Conservation (phyloP, 2,329 filamentous ascomycete species). For the Colletotrichum liaoningense region DNA sequence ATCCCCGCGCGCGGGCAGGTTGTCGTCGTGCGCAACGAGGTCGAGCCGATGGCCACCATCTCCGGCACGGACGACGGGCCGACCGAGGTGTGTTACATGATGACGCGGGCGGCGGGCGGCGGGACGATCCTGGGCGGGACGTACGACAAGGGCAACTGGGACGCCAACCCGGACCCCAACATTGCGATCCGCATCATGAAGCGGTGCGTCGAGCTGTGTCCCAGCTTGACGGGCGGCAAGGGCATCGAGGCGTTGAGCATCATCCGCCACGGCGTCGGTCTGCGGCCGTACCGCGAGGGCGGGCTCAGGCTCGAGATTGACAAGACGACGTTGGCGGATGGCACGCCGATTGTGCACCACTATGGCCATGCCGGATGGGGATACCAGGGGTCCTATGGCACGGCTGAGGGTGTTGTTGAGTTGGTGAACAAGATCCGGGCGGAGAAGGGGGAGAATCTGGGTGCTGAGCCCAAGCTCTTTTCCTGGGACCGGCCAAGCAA, state of each 20-base stretch:
- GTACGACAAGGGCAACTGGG: slow-evolving; percentile 84
- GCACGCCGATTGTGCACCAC: slow-evolving; percentile 79
- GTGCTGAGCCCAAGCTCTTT: slow-evolving; percentile 45
- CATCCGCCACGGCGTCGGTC: slow-evolving; percentile 83
- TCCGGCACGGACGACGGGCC: slow-evolving; percentile 80
- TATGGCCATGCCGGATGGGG: slow-evolving; percentile 86
- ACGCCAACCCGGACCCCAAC: slow-evolving; percentile 81
- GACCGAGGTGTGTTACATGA: slow-evolving; percentile 82
- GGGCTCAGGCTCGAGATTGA: slow-evolving; percentile 84
- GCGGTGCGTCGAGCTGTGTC: slow-evolving; percentile 74
- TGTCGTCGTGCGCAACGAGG: slow-evolving; percentile 84
- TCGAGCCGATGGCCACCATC: slow-evolving; percentile 74
- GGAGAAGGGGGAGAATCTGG: slow-evolving; percentile 43
- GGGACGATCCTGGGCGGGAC: slow-evolving; percentile 90
- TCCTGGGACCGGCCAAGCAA: slow-evolving; percentile 36
- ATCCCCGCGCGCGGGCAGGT: slow-evolving; percentile 78
- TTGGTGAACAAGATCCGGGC: slow-evolving; percentile 71
- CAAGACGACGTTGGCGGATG: slow-evolving; percentile 63
- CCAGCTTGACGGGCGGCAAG: slow-evolving; percentile 71
- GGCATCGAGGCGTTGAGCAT: slow-evolving; percentile 80
- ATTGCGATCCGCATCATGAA: slow-evolving; percentile 88
- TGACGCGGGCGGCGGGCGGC: slow-evolving; percentile 83
- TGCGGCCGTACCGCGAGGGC: slow-evolving; percentile 79
- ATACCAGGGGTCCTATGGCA: slow-evolving; percentile 77
- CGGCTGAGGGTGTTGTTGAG: slow-evolving; percentile 73